Base-by-base conservation (phyloP, 306 rosid genomes). In the Betula pendula region DNA sequence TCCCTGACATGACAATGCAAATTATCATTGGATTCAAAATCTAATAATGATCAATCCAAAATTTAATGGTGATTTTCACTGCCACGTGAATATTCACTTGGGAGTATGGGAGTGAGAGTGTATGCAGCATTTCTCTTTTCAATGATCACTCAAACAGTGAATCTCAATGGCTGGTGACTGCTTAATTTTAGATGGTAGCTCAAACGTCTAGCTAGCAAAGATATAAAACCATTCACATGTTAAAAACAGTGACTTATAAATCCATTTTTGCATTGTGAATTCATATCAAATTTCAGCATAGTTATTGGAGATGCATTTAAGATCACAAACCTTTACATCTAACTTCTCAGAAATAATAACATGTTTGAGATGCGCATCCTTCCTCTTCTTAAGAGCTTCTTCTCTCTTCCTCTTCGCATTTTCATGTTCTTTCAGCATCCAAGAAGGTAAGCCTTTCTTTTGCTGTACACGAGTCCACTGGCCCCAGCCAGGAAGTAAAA, bases 401-500 rank as follows among this genome's bases (percentile, higher is more conserved):
- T 83, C 96, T 90, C 97, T 88, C 84, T 81, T 92, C 77, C 33
- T 88, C 84, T 81, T 82, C 70, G 87, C 95, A 77, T 66, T 77
- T 45, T 92, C 97, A 73, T 92, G 92, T 81, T 95, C 88, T 81
- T 86, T 79, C 68, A 88, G 75, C 91, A 92, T 88, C 95, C 95
- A 84, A 77, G 97, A 83, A 74, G 99, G 97, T 55, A 83, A 68
- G 19, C 99, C 99, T 79, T 88, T 90, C 86, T 90, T 95, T 66
- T 86, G 31, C 87, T 95, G 99, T 72, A 90, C 48, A 60, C 84
- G 62, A 68, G 99, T 90, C 99, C 99, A 95, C 47, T 95, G 97
- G 67, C 99, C 99, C 99, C 99, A 95, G 44, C 97, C 99, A 68
- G 97, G 99, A 55, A 95, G 92, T 53, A 81, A 69, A 59, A 82